Evolutionary conservation across 2,329 filamentous ascomycete species (phyloP).

Genomic region (Fusarium vanettenii): DNA sequence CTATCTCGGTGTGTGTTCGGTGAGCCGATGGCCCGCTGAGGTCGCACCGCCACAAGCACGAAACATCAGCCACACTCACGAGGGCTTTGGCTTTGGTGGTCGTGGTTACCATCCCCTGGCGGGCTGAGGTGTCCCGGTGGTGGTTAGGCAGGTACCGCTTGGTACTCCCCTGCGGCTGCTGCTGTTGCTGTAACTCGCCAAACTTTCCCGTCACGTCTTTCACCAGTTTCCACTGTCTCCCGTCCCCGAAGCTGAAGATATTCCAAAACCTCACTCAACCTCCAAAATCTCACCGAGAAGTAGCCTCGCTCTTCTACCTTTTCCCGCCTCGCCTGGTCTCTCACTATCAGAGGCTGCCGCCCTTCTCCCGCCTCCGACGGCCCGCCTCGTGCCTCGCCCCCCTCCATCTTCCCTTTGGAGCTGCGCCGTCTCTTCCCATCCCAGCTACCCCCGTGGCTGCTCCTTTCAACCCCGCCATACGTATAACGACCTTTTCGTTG

Average conservation of each 20-base stretch:
- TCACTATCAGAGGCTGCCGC: not conserved
- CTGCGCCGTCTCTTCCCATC: conserved; percentile 19
- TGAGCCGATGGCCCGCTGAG: not conserved
- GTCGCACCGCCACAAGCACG: conserved; percentile 16
- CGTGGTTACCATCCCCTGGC: conserved; percentile 9
- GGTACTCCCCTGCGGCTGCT: conserved; percentile 22
- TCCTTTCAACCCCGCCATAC: conserved; percentile 44
- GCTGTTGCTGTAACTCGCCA: conserved; percentile 30
- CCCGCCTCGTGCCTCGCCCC: conserved; percentile 20
- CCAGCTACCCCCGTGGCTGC: conserved; percentile 27
- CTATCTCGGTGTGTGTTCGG: conserved; percentile 2
- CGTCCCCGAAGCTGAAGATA: conserved; percentile 26
- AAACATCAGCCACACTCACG: conserved; percentile 23
- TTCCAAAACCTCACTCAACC: conserved; percentile 11
- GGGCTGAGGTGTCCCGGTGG: conserved; percentile 25
- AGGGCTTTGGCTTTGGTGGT: conserved; percentile 7
- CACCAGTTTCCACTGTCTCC: conserved; percentile 21
- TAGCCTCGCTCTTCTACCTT: not conserved
- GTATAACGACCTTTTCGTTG: conserved; percentile 22
- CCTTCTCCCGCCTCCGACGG: conserved; percentile 14
- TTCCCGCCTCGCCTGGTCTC: conserved; percentile 1
- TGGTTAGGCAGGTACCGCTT: conserved; percentile 29
- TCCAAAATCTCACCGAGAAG: conserved; percentile 1
- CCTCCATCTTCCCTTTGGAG: conserved; percentile 15
- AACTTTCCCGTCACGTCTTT: conserved; percentile 38